Evolutionary conservation across 306 rosid genomes (phyloP).

Genomic region (Fragaria ananassa): DNA sequence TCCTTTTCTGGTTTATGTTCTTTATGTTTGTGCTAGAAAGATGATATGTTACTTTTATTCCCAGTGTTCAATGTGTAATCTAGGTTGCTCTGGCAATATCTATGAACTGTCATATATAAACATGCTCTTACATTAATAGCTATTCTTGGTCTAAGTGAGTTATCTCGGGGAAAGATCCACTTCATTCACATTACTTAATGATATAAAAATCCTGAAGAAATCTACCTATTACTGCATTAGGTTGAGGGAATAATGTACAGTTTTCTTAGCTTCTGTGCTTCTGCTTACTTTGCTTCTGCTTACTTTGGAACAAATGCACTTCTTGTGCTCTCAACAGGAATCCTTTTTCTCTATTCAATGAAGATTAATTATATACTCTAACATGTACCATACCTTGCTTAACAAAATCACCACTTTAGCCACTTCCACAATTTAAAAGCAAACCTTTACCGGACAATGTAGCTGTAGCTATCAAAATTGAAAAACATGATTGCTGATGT

Average conservation of each 20-base stretch:
- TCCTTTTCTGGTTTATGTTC: constrained; percentile 11
- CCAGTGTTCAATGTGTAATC: not conserved
- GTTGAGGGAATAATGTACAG: too few species aligned
- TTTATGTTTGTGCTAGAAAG: constrained; percentile 10
- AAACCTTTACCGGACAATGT: not conserved
- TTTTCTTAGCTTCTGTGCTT: too few species aligned
- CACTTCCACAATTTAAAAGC: too few species aligned
- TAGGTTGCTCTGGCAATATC: not conserved
- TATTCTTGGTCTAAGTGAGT: not conserved
- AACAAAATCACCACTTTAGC: not conserved
- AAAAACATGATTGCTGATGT: not conserved
- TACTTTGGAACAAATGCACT: too few species aligned
- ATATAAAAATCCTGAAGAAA: too few species aligned
- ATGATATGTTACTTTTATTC: not conserved
- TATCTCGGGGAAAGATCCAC: not conserved
- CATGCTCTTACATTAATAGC: not conserved
- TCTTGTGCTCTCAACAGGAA: too few species aligned
- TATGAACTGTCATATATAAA: not conserved
- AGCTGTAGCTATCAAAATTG: not conserved
- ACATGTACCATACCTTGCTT: too few species aligned
- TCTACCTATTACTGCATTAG: too few species aligned
- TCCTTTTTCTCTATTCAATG: too few species aligned
- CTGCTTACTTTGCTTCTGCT: too few species aligned
- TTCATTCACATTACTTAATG: not conserved
- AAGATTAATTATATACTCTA: too few species aligned